Base-by-base conservation (phyloP, 2,329 filamentous ascomycete species). In the Fusarium sulawesiense region DNA sequence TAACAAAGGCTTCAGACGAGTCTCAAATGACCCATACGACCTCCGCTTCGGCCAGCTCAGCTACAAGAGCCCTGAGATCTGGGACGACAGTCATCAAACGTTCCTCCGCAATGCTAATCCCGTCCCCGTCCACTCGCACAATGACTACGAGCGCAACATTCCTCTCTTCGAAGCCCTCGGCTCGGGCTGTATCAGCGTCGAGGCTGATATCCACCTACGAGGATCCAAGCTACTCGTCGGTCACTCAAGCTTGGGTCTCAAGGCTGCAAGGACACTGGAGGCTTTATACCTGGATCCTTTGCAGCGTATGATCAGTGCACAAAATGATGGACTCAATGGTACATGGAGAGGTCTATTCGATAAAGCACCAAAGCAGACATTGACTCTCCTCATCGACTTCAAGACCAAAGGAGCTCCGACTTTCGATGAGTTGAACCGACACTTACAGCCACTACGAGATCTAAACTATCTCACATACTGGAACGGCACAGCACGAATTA, bases 1-100 rank as follows among this genome's bases (percentile, higher is more conserved):
- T 3, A 34, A 34, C 12, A 55, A 16, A 6, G 41, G 49, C 8
- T 16, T 63, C n/a, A 20, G 9, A 3, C 49, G 63, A 16, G 45
- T 66, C 6, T n/a, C 56, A 3, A 67, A 67, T 29, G 64, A 66
- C 14, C 63, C 64, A n/a, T 66, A 62, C 27, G 64, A 66, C 14
- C 29, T 66, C 5, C 57, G 63, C 12, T 66, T 66, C 13, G 50
- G 41, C 4, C 30, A 32, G 9, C 57, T 66, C 12, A 66, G 20
- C 20, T 16, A 32, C 18, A 44, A 57, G 1, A 67, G 56, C n/a
- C 64, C 64, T 10, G 63, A 62, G 7, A 54, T 66, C 1, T 66
- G 63, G 63, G 56, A 67, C 30, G 63, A 66, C 0, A 42, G 30
- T 1, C 64, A 49, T 16, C 64, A 66, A n/a, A 42, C 56, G 2